These are phyloP conservation scores for Trametes polyzona DNA, from an alignment of 1,284 basidiomycete species.

Conservation along the genomic window DNA sequence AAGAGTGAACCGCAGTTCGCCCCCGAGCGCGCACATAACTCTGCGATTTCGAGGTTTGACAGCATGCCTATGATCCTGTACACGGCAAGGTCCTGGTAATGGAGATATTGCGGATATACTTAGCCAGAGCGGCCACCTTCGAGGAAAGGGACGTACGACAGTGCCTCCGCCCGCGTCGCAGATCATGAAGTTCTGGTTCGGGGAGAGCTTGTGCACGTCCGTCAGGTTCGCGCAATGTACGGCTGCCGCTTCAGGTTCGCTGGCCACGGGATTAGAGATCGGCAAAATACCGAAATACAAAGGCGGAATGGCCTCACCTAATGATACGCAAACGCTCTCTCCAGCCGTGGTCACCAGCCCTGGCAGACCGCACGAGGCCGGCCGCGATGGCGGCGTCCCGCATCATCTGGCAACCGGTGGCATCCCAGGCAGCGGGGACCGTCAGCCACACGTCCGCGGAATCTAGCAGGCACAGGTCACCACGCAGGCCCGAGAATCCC, in stretches of 20 bases:
- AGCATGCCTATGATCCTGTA: conserved; percentile 83
- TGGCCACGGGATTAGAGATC: conserved; percentile 27
- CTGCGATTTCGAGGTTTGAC: conserved; percentile 78
- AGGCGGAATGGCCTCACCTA: conserved; percentile 44
- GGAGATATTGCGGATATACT: not conserved
- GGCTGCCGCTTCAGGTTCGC: conserved; percentile 84
- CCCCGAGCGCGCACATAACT: conserved; percentile 81
- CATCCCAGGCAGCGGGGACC: conserved; percentile 87
- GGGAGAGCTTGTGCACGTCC: conserved; percentile 72
- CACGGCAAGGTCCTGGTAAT: conserved; percentile 57
- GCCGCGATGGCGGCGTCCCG: conserved; percentile 78
- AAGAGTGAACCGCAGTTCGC: conserved; percentile 84
- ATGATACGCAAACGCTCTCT: conserved; percentile 79
- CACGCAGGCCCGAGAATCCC: not conserved
- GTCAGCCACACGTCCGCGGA: conserved; percentile 80
- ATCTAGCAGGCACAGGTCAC: conserved; percentile 45
- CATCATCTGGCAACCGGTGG: conserved; percentile 80
- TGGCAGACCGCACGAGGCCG: conserved; percentile 71
- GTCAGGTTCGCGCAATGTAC: conserved; percentile 82
- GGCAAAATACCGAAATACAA: not conserved
- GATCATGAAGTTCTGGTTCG: conserved; percentile 80
- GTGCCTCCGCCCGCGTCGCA: conserved; percentile 85
- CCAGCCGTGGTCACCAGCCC: conserved; percentile 76
- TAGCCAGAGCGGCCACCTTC: conserved; percentile 1
- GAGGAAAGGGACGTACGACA: conserved; percentile 48